These are phyloP conservation scores for Cadophora luteo-olivacea DNA, from an alignment of 2,329 filamentous ascomycete genomes.

Conservation along the genomic window DNA sequence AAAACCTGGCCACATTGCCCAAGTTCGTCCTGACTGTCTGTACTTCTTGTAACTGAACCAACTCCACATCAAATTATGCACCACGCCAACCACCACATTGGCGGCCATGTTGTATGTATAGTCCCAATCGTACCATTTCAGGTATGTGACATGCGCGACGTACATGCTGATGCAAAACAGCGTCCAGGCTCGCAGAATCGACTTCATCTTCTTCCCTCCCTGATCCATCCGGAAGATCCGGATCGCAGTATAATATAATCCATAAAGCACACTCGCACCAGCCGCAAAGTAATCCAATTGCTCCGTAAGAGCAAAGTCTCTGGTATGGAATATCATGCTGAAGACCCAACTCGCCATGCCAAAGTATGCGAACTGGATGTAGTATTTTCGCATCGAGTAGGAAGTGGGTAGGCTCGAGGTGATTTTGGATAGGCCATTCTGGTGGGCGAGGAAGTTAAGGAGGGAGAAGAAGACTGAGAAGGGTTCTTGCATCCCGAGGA, in stretches of 20 bases:
- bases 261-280: constrained; percentile 88
- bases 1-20: constrained; percentile 89
- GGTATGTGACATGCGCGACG: constrained; percentile 77
- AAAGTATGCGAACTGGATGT: constrained; percentile 79
- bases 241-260: constrained; percentile 84
- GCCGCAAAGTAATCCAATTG: constrained; percentile 96
- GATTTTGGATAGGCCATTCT: constrained; percentile 75
- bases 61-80: constrained; percentile 86
- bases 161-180: constrained; percentile 75
- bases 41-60: constrained; percentile 82
- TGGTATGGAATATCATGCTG: constrained; percentile 89
- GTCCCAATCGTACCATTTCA: constrained; percentile 88
- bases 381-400: constrained; percentile 83
- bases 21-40: constrained; percentile 70
- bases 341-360: constrained; percentile 86
- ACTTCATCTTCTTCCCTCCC: constrained; percentile 46
- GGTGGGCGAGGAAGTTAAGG: constrained; percentile 88
- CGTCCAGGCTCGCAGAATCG: constrained; percentile 76
- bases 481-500: constrained; percentile 93
- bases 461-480: constrained; percentile 93
- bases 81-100: constrained; percentile 81
- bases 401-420: constrained; percentile 70
- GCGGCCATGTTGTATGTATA: constrained; percentile 99
- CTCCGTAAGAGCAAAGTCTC: constrained; percentile 86
- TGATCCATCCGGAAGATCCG: constrained; percentile 84